Conservation (phyloP, 140 eudicot genomes). For the Stevia rebaudiana region DNA sequence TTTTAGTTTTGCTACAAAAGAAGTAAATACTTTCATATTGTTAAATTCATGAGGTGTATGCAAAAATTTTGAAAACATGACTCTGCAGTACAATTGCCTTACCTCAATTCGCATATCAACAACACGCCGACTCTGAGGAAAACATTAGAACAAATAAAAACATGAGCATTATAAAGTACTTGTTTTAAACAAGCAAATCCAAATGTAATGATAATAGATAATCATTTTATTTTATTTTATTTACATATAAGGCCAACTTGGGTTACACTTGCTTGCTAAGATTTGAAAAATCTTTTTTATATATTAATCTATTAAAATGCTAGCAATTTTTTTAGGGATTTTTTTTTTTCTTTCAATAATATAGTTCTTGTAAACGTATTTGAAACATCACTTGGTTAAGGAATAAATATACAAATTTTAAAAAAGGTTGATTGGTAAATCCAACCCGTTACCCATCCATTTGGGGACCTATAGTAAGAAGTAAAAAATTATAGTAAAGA, state of each 20-base stretch:
- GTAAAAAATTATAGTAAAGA: too few species aligned
- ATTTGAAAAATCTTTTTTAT: background rate
- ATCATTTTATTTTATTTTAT: background rate
- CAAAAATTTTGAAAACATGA: background rate
- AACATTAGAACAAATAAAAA: constrained; percentile 7
- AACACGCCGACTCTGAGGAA: constrained; percentile 45
- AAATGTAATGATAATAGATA: background rate
- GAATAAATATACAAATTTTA: background rate
- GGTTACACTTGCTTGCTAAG: background rate
- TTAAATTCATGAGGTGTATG: background rate
- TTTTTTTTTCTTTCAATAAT: background rate
- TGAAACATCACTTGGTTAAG: background rate
- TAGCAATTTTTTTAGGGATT: background rate
- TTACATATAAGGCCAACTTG: background rate
- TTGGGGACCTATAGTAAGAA: background rate
- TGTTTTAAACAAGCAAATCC: background rate
- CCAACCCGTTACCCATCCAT: background rate
- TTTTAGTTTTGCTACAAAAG: background rate
- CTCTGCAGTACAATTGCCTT: constrained; percentile 17
- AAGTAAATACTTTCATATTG: background rate
- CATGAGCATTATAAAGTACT: constrained; percentile 13
- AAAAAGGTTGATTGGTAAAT: background rate
- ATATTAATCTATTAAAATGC: background rate
- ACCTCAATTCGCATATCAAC: constrained; percentile 68
- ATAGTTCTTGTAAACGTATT: background rate